These are phyloP conservation scores for Taiozyma sp. DNA, from an alignment of 1,139 yeast species.

Conservation along the genomic window DNA sequence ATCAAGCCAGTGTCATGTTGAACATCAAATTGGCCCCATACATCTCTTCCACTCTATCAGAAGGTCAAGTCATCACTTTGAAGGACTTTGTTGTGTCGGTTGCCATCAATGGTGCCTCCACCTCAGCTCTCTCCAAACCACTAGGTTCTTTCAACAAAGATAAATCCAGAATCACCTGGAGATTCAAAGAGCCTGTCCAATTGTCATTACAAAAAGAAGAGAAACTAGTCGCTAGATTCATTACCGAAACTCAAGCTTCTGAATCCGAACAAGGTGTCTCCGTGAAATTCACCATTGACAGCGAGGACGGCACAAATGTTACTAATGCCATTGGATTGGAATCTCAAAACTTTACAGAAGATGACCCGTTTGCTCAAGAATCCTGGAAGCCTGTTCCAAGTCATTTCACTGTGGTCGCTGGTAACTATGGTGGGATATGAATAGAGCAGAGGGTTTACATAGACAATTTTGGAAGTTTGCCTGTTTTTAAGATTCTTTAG, in stretches of 20 bases:
- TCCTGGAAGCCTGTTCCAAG: conserved; percentile 29
- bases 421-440: conserved; percentile 29
- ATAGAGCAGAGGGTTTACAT: not conserved
- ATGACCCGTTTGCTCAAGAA: conserved; percentile 30
- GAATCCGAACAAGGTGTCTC: conserved; percentile 71
- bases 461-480: not conserved
- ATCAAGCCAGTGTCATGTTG: conserved; percentile 80
- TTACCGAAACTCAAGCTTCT: conserved; percentile 54
- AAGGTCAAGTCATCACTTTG: conserved; percentile 30
- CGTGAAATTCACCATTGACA: conserved; percentile 47
- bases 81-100: conserved; percentile 68
- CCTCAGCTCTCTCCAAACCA: conserved; percentile 83
- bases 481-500: not conserved
- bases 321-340: conserved; percentile 28
- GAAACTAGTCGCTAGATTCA: conserved; percentile 64
- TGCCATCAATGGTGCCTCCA: conserved; percentile 44
- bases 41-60: conserved; percentile 33
- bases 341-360: conserved; percentile 29
- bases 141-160: conserved; percentile 86
- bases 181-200: conserved; percentile 46
- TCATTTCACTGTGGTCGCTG: conserved; percentile 30
- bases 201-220: conserved; percentile 42
- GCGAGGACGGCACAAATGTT: conserved; percentile 20
- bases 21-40: conserved; percentile 56
- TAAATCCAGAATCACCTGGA: conserved; percentile 82